A percentile compares a stretch with the other conserved stretches of the same genome.
These are phyloP conservation scores for Corynascus novoguineensis DNA, from an alignment of 495 filamentous ascomycete genomes.

Conservation along the genomic window DNA sequence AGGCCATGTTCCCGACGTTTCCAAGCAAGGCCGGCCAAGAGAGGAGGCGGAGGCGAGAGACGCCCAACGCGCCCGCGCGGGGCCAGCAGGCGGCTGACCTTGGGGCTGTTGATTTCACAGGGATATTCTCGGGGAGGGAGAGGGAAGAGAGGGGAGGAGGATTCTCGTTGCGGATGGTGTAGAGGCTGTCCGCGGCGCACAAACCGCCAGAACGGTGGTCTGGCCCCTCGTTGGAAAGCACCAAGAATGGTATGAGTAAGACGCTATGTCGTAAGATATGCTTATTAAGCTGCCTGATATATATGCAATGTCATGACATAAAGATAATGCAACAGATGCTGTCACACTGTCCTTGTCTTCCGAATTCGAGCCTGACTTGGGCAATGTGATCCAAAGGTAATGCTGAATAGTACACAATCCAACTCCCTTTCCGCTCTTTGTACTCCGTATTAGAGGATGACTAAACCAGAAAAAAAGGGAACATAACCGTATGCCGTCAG, in stretches of 20 bases:
- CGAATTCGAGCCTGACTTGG: neutral
- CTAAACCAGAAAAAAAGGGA: neutral
- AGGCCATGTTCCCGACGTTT: constrained; percentile 86
- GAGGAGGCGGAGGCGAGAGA: constrained; percentile 63
- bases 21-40: constrained; percentile 93
- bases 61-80: constrained; percentile 79
- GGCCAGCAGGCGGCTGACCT: constrained; percentile 65
- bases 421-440: constrained; percentile 12
- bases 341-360: neutral
- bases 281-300: constrained; percentile 28
- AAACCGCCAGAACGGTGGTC: neutral
- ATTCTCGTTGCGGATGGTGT: constrained; percentile 69
- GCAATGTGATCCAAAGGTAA: constrained; percentile 1
- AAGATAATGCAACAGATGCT: constrained; percentile 15
- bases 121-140: constrained; percentile 66
- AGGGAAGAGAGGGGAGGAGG: constrained; percentile 73
- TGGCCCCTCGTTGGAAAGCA: neutral
- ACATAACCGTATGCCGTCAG: neutral
- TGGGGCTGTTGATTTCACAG: constrained; percentile 70
- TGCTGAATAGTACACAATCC: neutral
- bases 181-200: neutral
- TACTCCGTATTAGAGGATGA: constrained; percentile 1
- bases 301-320: constrained; percentile 27
- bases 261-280: constrained; percentile 1
- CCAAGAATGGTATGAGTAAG: neutral